A percentile compares a stretch with the other conserved stretches of the same genome.
Conservation (phyloP, 345 rosid species). For the Arabis hirsuta region DNA sequence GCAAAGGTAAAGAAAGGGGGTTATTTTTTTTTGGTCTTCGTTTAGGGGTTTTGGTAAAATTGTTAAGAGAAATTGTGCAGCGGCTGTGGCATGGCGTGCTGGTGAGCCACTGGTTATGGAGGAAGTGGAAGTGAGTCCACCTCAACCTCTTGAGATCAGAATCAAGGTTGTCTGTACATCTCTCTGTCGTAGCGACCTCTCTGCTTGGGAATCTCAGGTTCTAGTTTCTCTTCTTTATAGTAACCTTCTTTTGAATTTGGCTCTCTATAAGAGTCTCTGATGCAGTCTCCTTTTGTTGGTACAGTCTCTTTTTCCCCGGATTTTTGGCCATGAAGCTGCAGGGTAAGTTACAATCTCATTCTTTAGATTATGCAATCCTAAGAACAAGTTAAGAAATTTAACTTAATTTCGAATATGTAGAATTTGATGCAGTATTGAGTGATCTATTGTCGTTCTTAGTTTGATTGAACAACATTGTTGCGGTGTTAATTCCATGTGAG, state of each 20-base stretch:
- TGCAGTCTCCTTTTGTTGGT: constrained; percentile 28
- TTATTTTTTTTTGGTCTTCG: neutral
- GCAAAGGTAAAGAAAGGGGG: constrained; percentile 41
- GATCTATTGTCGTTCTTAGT: neutral
- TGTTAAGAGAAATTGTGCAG: constrained; percentile 40
- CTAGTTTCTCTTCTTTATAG: neutral
- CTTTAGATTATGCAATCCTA: neutral
- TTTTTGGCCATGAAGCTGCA: constrained; percentile 97
- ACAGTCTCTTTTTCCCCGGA: constrained; percentile 89
- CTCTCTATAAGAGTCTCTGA: constrained; percentile 22
- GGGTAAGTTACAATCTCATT: constrained; percentile 54
- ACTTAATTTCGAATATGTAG: neutral
- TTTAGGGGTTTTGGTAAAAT: neutral
- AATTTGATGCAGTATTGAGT: constrained; percentile 1
- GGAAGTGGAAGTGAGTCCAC: constrained; percentile 86
- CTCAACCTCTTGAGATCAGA: constrained; percentile 78
- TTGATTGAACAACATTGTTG: neutral
- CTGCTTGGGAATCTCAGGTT: constrained; percentile 90
- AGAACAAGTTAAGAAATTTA: neutral
- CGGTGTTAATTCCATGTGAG: neutral
- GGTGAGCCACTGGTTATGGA: constrained; percentile 81
- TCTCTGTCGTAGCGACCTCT: constrained; percentile 83
- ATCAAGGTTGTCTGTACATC: constrained; percentile 84
- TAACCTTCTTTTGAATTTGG: neutral
- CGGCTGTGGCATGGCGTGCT: constrained; percentile 94